These are phyloP conservation scores for Knoxia roxburghii DNA, from an alignment of 257 asterid species.

Conservation along the genomic window DNA sequence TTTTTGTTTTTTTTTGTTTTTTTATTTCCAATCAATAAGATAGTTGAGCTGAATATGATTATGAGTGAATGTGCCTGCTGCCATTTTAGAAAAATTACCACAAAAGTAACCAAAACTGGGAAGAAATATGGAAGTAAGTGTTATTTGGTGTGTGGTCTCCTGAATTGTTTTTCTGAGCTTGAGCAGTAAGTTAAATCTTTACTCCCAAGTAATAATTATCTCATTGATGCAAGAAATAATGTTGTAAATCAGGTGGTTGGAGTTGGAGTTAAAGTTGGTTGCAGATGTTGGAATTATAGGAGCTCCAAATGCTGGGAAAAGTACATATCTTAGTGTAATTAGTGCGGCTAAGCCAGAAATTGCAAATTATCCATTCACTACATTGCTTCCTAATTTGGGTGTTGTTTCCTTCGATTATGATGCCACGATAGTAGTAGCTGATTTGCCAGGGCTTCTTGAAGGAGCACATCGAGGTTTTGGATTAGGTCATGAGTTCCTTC, in stretches of 20 bases:
- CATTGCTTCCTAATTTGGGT: slow-evolving; percentile 97
- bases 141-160: neutral
- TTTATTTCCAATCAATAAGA: neutral
- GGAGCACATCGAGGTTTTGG: slow-evolving; percentile 98
- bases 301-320: slow-evolving; percentile 97
- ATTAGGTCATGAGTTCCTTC: slow-evolving; percentile 92
- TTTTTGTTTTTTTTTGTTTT: no score
- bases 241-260: slow-evolving; percentile 73
- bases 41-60: neutral
- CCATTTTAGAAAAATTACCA: neutral
- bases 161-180: neutral
- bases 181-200: neutral
- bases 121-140: neutral
- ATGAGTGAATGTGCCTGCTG: neutral
- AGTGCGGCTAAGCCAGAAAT: slow-evolving; percentile 91
- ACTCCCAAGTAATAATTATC: neutral
- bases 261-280: slow-evolving; percentile 89
- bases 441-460: slow-evolving; percentile 91
- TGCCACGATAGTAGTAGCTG: slow-evolving; percentile 87
- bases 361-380: slow-evolving; percentile 95
- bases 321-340: slow-evolving; percentile 86
- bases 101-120: neutral
- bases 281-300: slow-evolving; percentile 98
- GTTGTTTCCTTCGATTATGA: slow-evolving; percentile 88
- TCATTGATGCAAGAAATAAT: slow-evolving; percentile 14